Percentiles rank a stretch among this genome's conserved stretches.
Conservation (phyloP, 306 rosid genomes). For the Cucurbita maxima region DNA sequence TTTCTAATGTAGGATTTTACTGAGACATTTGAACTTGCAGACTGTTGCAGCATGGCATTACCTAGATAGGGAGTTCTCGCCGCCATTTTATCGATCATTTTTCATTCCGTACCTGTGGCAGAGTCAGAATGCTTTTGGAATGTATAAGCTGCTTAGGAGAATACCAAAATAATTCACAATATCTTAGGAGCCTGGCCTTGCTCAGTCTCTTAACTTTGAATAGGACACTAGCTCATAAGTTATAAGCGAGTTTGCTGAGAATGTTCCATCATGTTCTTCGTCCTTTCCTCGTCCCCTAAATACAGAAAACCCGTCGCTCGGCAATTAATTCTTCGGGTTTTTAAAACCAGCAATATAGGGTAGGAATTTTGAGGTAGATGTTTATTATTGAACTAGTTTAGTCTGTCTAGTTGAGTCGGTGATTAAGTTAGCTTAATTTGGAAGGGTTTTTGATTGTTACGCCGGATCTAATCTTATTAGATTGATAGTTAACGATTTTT, state of each 20-base stretch:
- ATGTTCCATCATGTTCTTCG: not conserved
- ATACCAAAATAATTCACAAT: slow-evolving; percentile 19
- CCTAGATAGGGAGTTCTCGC: slow-evolving; percentile 86
- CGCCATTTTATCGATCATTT: slow-evolving; percentile 69
- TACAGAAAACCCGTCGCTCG: not conserved
- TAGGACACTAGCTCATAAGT: not conserved
- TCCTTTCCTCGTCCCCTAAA: not conserved
- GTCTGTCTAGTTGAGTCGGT: too few species aligned
- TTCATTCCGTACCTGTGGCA: slow-evolving; percentile 86
- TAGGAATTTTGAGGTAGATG: not conserved
- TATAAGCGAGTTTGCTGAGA: not conserved
- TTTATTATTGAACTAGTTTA: too few species aligned
- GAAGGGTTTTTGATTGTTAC: too few species aligned
- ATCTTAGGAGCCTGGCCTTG: not conserved
- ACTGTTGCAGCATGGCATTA: slow-evolving; percentile 68
- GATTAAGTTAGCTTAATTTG: too few species aligned
- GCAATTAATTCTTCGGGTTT: not conserved
- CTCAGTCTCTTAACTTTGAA: not conserved
- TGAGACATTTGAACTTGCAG: slow-evolving; percentile 21
- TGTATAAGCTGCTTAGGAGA: slow-evolving; percentile 68
- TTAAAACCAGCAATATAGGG: too few species aligned
- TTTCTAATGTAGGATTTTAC: not conserved
- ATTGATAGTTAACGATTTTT: too few species aligned
- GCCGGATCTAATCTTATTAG: too few species aligned
- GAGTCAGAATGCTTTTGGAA: slow-evolving; percentile 77